phyloP scores from a whole-genome alignment of 495 filamentous ascomycete species.

The Trichoderma orchidacearum region DNA sequence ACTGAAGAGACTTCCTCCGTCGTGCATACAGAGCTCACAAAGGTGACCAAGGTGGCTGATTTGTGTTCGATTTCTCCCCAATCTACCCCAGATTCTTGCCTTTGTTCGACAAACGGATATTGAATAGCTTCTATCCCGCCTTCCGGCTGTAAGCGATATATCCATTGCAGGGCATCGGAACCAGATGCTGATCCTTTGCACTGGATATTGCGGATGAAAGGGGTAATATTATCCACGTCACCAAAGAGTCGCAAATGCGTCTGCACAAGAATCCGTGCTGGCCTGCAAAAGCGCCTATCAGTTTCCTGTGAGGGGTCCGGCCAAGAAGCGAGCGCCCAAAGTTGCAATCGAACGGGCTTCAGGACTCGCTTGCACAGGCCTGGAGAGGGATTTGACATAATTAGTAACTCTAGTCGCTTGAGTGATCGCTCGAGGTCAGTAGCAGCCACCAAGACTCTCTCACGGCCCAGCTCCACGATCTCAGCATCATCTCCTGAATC shows the following conservation, averaged over 20 bases:
- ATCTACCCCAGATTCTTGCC: not conserved
- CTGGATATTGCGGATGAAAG: conserved; percentile 26
- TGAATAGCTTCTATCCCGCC: conserved; percentile 10
- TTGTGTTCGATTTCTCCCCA: conserved; percentile 30
- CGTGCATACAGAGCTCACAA: conserved; percentile 37
- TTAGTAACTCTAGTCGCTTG: conserved; percentile 40
- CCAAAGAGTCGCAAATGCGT: conserved; percentile 32
- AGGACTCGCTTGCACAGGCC: conserved; percentile 58
- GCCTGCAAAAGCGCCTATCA: conserved; percentile 18
- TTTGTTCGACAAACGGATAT: not conserved
- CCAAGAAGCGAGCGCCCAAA: conserved; percentile 57
- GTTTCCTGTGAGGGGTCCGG: conserved; percentile 11
- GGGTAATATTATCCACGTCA: conserved; percentile 22
- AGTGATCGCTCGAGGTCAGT: conserved; percentile 34
- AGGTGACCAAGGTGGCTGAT: conserved; percentile 36
- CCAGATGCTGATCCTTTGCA: conserved; percentile 18
- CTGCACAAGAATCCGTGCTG: conserved; percentile 27
- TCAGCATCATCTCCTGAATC: conserved; percentile 9
- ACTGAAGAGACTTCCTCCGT: conserved; percentile 46
- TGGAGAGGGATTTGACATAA: conserved; percentile 58
- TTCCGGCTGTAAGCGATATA: conserved; percentile 13
- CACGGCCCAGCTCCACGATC: conserved; percentile 25
- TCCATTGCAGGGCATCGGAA: conserved; percentile 18
- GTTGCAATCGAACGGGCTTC: conserved; percentile 45
- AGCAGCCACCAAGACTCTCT: conserved; percentile 25